Conservation (phyloP, 495 filamentous ascomycete species). For the Penicillium daleae region DNA sequence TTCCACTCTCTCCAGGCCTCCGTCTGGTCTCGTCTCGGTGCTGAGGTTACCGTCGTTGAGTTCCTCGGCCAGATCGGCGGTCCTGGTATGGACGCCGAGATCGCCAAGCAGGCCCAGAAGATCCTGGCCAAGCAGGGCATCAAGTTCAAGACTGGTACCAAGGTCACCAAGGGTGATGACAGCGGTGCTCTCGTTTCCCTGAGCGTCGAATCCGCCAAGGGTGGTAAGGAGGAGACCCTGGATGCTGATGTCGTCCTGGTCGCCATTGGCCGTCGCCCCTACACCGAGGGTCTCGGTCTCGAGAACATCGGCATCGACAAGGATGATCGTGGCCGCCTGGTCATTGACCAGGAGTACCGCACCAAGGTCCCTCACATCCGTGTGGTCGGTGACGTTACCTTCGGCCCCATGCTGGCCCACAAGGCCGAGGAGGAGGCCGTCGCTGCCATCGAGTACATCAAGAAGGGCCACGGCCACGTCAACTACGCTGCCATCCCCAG, state of each 20-base stretch:
- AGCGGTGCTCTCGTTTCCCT: constrained; percentile 75
- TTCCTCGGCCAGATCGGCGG: constrained; percentile 96
- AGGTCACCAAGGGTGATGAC: constrained; percentile 85
- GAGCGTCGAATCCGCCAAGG: constrained; percentile 89
- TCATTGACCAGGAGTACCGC: constrained; percentile 98
- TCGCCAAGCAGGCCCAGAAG: constrained; percentile 91
- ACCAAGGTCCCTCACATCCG: constrained; percentile 97
- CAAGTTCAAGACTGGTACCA: constrained; percentile 97
- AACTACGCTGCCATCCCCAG: constrained; percentile 98
- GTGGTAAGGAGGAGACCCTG: constrained; percentile 89
- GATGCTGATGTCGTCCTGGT: constrained; percentile 96
- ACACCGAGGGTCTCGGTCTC: constrained; percentile 86
- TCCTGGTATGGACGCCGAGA: constrained; percentile 95
- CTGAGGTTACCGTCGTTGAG: constrained; percentile 96
- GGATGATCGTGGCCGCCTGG: constrained; percentile 89
- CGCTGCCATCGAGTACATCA: constrained; percentile 93
- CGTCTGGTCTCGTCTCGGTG: constrained; percentile 91
- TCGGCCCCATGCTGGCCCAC: constrained; percentile 98
- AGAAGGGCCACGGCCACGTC: constrained; percentile 95
- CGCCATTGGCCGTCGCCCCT: constrained; percentile 93
- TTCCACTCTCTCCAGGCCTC: constrained; percentile 61
- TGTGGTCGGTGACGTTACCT: constrained; percentile 94
- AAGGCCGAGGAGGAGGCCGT: constrained; percentile 99
- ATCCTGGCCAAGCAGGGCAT: constrained; percentile 95
- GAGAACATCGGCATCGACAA: constrained; percentile 95